Conservation (phyloP, 2,329 filamentous ascomycete species). For the Penicillium janthinellum region DNA sequence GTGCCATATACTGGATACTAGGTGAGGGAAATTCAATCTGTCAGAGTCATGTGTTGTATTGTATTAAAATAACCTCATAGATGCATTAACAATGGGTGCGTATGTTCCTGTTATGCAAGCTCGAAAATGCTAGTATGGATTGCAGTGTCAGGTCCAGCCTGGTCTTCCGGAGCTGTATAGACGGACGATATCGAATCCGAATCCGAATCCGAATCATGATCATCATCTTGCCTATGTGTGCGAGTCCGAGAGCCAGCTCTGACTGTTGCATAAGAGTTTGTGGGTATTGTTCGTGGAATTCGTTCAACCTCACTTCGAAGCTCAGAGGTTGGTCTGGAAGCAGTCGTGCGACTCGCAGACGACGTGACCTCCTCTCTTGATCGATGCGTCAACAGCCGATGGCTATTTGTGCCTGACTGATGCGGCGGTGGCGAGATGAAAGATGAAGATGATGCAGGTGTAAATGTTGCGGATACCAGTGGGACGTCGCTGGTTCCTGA, state of each 20-base stretch:
- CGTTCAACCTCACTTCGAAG: background rate
- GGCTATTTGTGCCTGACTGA: background rate
- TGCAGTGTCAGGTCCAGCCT: background rate
- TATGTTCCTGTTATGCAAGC: background rate
- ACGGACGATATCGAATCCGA: constrained; percentile 27
- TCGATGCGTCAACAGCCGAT: background rate
- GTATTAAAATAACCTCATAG: background rate
- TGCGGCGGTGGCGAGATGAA: background rate
- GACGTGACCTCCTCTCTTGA: background rate
- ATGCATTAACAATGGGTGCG: too few species aligned
- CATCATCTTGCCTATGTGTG: background rate
- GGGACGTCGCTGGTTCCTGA: background rate
- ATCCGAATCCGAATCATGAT: constrained; percentile 21
- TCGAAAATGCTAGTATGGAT: background rate
- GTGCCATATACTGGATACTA: too few species aligned
- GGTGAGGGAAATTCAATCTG: too few species aligned
- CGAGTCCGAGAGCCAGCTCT: background rate
- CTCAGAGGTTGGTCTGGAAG: background rate
- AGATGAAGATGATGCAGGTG: background rate
- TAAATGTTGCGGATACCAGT: background rate
- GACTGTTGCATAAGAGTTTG: background rate
- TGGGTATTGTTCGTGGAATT: background rate
- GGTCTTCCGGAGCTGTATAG: constrained; percentile 29
- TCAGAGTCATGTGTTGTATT: background rate
- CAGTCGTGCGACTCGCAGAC: background rate